A percentile compares a stretch with the other conserved stretches of the same genome.
Conservation (phyloP, 2,329 filamentous ascomycete genomes). For the Apiospora pterosperma region DNA sequence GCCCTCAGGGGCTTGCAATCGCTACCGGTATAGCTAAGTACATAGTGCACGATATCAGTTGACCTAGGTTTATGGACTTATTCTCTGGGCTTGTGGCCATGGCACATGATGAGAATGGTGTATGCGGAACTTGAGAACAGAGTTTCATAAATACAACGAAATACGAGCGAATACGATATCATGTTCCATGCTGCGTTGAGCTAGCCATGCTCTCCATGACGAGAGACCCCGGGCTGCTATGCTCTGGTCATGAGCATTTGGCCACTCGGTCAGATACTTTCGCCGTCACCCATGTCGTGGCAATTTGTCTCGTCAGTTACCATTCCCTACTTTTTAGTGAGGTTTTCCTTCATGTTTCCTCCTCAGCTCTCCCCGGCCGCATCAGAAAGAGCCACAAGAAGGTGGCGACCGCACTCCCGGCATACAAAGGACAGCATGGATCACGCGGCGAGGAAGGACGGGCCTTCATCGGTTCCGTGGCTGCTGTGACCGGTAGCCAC, state of each 20-base stretch:
- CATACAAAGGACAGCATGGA: neutral
- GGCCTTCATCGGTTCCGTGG: neutral
- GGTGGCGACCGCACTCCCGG: neutral
- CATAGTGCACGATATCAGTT: neutral
- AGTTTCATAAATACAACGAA: neutral
- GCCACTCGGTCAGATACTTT: neutral
- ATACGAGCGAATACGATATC: neutral
- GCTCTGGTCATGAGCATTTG: neutral
- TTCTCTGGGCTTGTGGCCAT: neutral
- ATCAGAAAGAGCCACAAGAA: neutral
- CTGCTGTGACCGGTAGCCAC: neutral
- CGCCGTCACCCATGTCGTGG: neutral
- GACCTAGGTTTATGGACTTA: neutral
- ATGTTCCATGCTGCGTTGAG: neutral
- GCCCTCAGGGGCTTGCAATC: neutral
- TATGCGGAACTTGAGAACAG: neutral
- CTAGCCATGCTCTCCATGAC: neutral
- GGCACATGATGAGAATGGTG: neutral
- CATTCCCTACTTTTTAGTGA: no score
- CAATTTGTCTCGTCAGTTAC: neutral
- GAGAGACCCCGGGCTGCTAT: neutral
- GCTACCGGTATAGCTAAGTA: neutral
- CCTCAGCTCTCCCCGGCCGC: neutral
- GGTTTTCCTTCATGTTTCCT: neutral
- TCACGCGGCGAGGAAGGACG: neutral